Conservation (phyloP, 2,329 filamentous ascomycete genomes). For the Orbilia quercus region DNA sequence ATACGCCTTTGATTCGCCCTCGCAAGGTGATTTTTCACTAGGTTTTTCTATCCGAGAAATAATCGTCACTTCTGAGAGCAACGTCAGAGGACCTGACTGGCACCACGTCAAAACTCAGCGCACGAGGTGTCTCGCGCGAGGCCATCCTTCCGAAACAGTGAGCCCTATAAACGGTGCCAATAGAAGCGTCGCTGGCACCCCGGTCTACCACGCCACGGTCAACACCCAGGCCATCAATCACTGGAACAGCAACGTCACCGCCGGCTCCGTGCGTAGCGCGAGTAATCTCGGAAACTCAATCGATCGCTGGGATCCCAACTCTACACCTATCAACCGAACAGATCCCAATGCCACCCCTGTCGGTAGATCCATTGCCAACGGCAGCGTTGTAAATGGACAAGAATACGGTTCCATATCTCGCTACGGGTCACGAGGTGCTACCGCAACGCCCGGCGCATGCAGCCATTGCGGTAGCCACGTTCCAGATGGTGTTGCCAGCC, state of each 20-base stretch:
- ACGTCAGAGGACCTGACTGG: constrained; percentile 53
- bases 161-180: constrained; percentile 41
- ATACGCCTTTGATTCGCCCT: constrained; percentile 30
- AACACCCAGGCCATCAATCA: constrained; percentile 52
- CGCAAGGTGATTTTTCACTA: constrained; percentile 54
- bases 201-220: constrained; percentile 42
- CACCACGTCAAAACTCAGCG: constrained; percentile 51
- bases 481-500: constrained; percentile 14
- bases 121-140: constrained; percentile 47
- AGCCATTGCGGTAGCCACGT: constrained; percentile 53
- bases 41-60: constrained; percentile 56
- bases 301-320: constrained; percentile 49
- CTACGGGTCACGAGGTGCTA: constrained; percentile 47
- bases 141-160: constrained; percentile 42
- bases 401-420: constrained; percentile 47
- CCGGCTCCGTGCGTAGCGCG: constrained; percentile 43
- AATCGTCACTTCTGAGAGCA: constrained; percentile 51
- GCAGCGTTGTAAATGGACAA: constrained; percentile 41
- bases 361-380: constrained; percentile 40
- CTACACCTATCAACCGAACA: constrained; percentile 43
- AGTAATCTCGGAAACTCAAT: constrained; percentile 47
- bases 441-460: constrained; percentile 47
- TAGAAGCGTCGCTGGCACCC: constrained; percentile 46
- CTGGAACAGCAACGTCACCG: constrained; percentile 50
- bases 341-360: constrained; percentile 50